These are phyloP conservation scores for Dillenia turbinata DNA, from an alignment of 164 flowering plant species.

Conservation along the genomic window DNA sequence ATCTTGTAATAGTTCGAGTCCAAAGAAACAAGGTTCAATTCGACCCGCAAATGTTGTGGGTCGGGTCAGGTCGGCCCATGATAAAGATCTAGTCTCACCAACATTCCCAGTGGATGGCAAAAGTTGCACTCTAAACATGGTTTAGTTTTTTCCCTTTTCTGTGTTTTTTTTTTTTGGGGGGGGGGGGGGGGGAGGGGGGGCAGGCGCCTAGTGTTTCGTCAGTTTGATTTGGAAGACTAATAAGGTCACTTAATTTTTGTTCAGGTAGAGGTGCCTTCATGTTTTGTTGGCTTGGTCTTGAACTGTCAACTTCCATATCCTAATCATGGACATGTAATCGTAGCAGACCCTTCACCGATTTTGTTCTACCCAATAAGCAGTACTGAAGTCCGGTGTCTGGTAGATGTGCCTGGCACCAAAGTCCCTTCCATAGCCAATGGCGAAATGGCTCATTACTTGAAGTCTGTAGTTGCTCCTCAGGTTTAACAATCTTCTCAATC, in stretches of 20 bases:
- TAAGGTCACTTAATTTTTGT: neutral
- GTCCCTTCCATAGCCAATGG: constrained; percentile 89
- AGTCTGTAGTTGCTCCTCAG: constrained; percentile 83
- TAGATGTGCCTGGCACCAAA: constrained; percentile 91
- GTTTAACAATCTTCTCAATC: constrained; percentile 21
- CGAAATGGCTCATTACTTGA: constrained; percentile 82
- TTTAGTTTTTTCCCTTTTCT: too few relatives aligned
- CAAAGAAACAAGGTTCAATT: too few relatives aligned
- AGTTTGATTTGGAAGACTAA: too few relatives aligned
- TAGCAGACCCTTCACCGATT: constrained; percentile 88
- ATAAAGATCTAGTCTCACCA: too few relatives aligned
- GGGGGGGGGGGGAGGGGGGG: too few relatives aligned
- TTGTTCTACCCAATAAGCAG: constrained; percentile 88
- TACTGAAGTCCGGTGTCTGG: constrained; percentile 85
- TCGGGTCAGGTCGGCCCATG: too few relatives aligned
- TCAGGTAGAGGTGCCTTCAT: constrained; percentile 88
- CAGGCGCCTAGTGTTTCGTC: too few relatives aligned
- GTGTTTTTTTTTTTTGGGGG: too few relatives aligned
- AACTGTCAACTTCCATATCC: constrained; percentile 81
- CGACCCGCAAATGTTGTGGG: too few relatives aligned
- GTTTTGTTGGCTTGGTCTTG: constrained; percentile 81
- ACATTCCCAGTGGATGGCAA: too few relatives aligned
- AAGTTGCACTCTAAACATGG: too few relatives aligned
- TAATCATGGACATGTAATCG: constrained; percentile 86
- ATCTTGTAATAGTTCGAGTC: too few relatives aligned